Evolutionary conservation across 345 rosid genomes (phyloP).

Genomic region (Microthlaspi erraticum): DNA sequence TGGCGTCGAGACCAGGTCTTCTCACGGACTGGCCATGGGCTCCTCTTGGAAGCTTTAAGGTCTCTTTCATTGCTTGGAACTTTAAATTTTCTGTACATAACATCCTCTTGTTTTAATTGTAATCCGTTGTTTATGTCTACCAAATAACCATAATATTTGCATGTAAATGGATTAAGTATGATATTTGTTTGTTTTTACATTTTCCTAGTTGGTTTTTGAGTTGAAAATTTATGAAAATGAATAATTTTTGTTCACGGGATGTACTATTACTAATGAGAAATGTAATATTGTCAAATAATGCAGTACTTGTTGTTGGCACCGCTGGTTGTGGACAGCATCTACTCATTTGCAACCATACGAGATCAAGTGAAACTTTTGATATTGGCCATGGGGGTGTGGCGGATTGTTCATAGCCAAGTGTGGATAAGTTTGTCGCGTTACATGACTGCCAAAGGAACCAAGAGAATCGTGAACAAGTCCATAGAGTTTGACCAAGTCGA

Average conservation of each 20-base stretch:
- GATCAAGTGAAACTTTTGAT: slow-evolving; percentile 46
- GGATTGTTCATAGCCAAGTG: slow-evolving; percentile 58
- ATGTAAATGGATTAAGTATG: background rate
- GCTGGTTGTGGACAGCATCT: slow-evolving; percentile 51
- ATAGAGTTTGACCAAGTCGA: slow-evolving; percentile 74
- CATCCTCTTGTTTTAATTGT: slow-evolving; percentile 3
- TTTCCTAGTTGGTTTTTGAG: too few species aligned
- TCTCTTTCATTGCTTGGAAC: slow-evolving; percentile 17
- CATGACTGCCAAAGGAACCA: slow-evolving; percentile 56
- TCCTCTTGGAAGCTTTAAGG: slow-evolving; percentile 54
- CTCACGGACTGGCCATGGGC: slow-evolving; percentile 58
- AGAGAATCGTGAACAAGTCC: slow-evolving; percentile 54
- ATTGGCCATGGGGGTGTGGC: slow-evolving; percentile 40
- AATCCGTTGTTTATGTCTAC: background rate
- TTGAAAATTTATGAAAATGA: too few species aligned
- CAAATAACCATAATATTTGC: background rate
- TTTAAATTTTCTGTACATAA: background rate
- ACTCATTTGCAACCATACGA: slow-evolving; percentile 32
- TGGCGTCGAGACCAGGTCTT: slow-evolving; percentile 54
- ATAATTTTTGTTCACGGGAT: too few species aligned
- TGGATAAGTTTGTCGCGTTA: slow-evolving; percentile 61
- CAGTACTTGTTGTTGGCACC: slow-evolving; percentile 61
- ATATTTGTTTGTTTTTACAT: too few species aligned
- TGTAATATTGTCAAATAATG: background rate
- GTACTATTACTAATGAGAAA: too few species aligned